A percentile compares a stretch with the other conserved stretches of the same genome.
Conservation (phyloP, 805 yeast genomes). For the Yamadazyma takamatsuzukensis region DNA sequence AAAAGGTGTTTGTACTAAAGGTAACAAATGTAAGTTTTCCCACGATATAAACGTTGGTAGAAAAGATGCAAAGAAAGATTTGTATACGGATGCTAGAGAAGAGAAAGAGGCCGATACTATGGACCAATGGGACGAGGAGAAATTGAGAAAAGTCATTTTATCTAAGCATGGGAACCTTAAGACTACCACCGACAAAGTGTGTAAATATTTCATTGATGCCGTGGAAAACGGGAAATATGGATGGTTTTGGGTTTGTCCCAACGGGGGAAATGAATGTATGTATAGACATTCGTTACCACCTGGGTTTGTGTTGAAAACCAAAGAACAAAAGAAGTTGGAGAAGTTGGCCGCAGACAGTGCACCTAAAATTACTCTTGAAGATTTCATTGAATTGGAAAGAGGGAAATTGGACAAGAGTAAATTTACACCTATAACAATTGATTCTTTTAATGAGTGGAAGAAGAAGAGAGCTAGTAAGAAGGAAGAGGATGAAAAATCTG, state of each 20-base stretch:
- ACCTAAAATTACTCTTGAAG: conserved; percentile 92
- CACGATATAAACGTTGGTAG: conserved; percentile 86
- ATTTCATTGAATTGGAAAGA: conserved; percentile 92
- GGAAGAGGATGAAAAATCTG: conserved; percentile 34
- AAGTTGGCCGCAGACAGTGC: conserved; percentile 77
- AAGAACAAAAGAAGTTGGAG: conserved; percentile 90
- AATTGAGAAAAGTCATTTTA: conserved; percentile 75
- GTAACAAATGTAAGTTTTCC: conserved; percentile 84
- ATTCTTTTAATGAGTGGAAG: conserved; percentile 83
- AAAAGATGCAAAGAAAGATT: conserved; percentile 84
- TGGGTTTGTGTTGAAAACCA: conserved; percentile 94
- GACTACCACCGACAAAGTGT: conserved; percentile 91
- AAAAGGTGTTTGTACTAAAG: conserved; percentile 80
- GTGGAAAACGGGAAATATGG: conserved; percentile 97
- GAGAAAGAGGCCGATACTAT: conserved; percentile 78
- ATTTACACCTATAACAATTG: conserved; percentile 83
- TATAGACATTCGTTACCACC: conserved; percentile 95
- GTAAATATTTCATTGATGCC: conserved; percentile 92
- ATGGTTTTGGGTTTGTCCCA: conserved; percentile 99
- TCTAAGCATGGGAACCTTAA: conserved; percentile 94
- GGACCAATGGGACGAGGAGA: conserved; percentile 97
- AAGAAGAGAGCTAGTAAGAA: conserved; percentile 58
- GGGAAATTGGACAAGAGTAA: conserved; percentile 69
- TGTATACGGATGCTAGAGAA: conserved; percentile 83
- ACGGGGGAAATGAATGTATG: conserved; percentile 88